Conservation (phyloP, 106 monocot species). For the Alisma plantagoaquatica region DNA sequence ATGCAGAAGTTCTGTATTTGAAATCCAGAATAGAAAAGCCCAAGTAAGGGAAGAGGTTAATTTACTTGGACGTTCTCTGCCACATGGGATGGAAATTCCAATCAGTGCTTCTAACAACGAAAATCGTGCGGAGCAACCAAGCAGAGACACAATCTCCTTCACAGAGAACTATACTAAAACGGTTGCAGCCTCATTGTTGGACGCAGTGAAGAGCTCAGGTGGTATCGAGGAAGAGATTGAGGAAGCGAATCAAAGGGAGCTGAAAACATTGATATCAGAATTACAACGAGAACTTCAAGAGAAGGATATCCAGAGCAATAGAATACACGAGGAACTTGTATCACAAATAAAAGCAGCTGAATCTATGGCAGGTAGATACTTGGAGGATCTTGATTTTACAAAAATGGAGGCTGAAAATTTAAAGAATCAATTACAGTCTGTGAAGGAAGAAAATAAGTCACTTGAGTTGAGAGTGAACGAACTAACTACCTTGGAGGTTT, state of each 20-base stretch:
- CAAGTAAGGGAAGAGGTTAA: background rate
- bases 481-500: constrained; percentile 37
- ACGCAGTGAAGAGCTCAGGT: constrained; percentile 22
- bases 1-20: constrained; percentile 46
- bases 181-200: constrained; percentile 39
- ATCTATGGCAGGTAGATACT: constrained; percentile 32
- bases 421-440: constrained; percentile 38
- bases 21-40: constrained; percentile 34
- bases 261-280: constrained; percentile 37
- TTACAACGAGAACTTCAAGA: constrained; percentile 77
- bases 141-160: constrained; percentile 9
- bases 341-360: constrained; percentile 82
- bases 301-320: constrained; percentile 65
- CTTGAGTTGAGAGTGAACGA: constrained; percentile 36
- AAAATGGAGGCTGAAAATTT: constrained; percentile 27
- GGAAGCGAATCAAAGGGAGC: constrained; percentile 34
- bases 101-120: too few species aligned
- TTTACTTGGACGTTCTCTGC: too few species aligned
- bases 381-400: constrained; percentile 51
- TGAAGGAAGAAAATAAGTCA: constrained; percentile 33
- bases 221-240: constrained; percentile 13
- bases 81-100: too few species aligned
- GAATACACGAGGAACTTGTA: constrained; percentile 47
- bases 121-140: too few species aligned
- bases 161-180: constrained; percentile 30